Conservation (phyloP, 129 eudicot species). For the Saussurea involucrata region DNA sequence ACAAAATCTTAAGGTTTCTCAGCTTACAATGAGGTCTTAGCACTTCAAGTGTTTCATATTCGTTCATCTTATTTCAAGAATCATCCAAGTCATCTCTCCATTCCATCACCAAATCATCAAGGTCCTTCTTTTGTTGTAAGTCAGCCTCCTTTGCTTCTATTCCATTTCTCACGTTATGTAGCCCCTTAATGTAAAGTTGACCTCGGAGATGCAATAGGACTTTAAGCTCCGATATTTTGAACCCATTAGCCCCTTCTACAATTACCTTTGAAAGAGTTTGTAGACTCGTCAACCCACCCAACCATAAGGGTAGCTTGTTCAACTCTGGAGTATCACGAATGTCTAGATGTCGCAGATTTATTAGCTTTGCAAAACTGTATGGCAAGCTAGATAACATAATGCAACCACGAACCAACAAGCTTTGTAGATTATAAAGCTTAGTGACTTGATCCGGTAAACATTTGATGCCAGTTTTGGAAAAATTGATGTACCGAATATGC, state of each 20-base stretch:
- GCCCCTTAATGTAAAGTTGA: constrained; percentile 22
- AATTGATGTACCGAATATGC: constrained; percentile 26
- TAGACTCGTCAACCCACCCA: constrained; percentile 27
- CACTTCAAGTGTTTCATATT: constrained; percentile 29
- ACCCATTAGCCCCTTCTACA: constrained; percentile 11
- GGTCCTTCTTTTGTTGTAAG: constrained; percentile 20
- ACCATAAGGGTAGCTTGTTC: constrained; percentile 30
- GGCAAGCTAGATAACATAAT: constrained; percentile 21
- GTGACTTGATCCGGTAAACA: constrained; percentile 27
- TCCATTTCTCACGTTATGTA: constrained; percentile 29
- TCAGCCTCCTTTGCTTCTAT: constrained; percentile 37
- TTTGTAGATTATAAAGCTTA: constrained; percentile 33
- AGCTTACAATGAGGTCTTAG: constrained; percentile 34
- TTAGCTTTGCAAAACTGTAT: constrained; percentile 1
- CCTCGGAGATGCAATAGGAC: constrained; percentile 24
- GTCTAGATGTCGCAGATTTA: constrained; percentile 37
- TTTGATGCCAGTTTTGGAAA: constrained; percentile 13
- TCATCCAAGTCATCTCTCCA: constrained; percentile 27
- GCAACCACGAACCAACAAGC: constrained; percentile 28
- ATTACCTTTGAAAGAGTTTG: neutral
- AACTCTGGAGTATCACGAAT: constrained; percentile 24
- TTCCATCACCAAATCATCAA: constrained; percentile 28
- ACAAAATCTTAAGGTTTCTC: constrained; percentile 13
- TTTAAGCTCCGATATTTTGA: constrained; percentile 28
- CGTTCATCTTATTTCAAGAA: neutral